Percentiles rank a stretch among this genome's conserved stretches.
Evolutionary conservation across 2,329 filamentous ascomycete species (phyloP).

Genomic region (Paraphoma sp.): DNA sequence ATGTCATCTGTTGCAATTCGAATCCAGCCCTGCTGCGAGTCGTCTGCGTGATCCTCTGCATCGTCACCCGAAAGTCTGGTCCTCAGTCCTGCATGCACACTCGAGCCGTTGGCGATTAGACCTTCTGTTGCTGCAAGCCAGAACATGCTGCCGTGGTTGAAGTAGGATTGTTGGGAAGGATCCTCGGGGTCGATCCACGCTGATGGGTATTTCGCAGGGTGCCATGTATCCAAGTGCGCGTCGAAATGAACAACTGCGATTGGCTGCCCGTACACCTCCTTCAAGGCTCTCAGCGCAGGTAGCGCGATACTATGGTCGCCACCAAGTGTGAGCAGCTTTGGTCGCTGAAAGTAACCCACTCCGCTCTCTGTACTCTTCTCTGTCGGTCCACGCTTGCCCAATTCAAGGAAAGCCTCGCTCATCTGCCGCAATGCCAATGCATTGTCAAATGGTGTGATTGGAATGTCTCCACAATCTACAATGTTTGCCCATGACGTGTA

Average conservation of each 20-base stretch:
- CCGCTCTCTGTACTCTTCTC: slow-evolving; percentile 45
- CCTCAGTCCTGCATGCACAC: slow-evolving; percentile 82
- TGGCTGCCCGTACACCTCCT: slow-evolving; percentile 52
- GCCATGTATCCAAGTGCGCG: slow-evolving; percentile 83
- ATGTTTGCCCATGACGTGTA: slow-evolving; percentile 80
- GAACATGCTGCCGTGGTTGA: slow-evolving; percentile 92
- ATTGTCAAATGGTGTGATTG: slow-evolving; percentile 87
- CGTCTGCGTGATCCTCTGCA: slow-evolving; percentile 74
- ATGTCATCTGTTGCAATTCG: slow-evolving; percentile 86
- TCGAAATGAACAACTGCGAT: slow-evolving; percentile 60
- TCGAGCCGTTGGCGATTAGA: slow-evolving; percentile 74
- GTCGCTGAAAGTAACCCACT: slow-evolving; percentile 51
- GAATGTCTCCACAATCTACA: slow-evolving; percentile 90
- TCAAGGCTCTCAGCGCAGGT: slow-evolving; percentile 58
- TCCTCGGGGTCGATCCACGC: slow-evolving; percentile 67
- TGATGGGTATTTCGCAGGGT: slow-evolving; percentile 79
- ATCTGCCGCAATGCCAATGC: slow-evolving; percentile 81
- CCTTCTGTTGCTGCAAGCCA: slow-evolving; percentile 85
- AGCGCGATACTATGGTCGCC: slow-evolving; percentile 60
- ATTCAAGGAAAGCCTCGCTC: slow-evolving; percentile 78
- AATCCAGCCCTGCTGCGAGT: slow-evolving; percentile 74
- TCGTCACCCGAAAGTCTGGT: slow-evolving; percentile 73
- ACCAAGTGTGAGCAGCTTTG: slow-evolving; percentile 57
- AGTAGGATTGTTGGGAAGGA: slow-evolving; percentile 70
- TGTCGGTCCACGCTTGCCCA: slow-evolving; percentile 58